Evolutionary conservation across 2,329 filamentous ascomycete genomes (phyloP).

Genomic region (Ambrosiella xylebori): DNA sequence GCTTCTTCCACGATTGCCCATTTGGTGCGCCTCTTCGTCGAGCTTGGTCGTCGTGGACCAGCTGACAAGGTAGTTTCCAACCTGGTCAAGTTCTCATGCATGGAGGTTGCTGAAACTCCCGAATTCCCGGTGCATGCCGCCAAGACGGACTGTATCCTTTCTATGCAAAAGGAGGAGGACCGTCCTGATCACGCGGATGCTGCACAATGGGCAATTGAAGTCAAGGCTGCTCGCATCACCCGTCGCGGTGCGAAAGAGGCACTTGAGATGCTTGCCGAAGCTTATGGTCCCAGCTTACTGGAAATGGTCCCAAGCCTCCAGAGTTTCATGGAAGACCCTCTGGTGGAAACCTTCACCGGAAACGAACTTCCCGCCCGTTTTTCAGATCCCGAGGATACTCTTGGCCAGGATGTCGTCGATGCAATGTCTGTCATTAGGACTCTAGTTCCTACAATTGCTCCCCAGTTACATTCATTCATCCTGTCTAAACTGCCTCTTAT

Average conservation of each 20-base stretch:
- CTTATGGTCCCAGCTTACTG: conserved; percentile 63
- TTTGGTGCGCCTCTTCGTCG: conserved; percentile 73
- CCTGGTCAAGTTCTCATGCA: conserved; percentile 90
- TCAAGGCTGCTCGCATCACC: conserved; percentile 75
- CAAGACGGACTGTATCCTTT: conserved; percentile 68
- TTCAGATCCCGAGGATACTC: conserved; percentile 51
- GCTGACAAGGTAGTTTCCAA: conserved; percentile 95
- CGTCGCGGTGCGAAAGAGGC: conserved; percentile 87
- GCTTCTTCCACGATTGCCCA: conserved; percentile 72
- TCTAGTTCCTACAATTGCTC: conserved; percentile 74
- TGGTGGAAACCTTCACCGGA: conserved; percentile 55
- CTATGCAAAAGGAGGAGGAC: conserved; percentile 93
- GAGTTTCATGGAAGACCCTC: conserved; percentile 63
- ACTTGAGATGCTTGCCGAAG: conserved; percentile 66
- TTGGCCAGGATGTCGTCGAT: conserved; percentile 88
- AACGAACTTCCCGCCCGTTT: conserved; percentile 53
- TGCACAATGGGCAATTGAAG: conserved; percentile 75
- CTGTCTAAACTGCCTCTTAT: conserved; percentile 71
- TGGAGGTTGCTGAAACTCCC: conserved; percentile 92
- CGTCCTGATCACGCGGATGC: conserved; percentile 82
- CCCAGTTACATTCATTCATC: conserved; percentile 60
- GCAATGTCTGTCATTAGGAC: conserved; percentile 84
- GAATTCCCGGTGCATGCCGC: conserved; percentile 74
- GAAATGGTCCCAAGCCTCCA: conserved; percentile 70
- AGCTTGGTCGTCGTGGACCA: conserved; percentile 60